Percentiles rank a stretch among this genome's conserved stretches.
These are phyloP conservation scores for Eucalyptus coolabah DNA, from an alignment of 345 rosid species.

Conservation along the genomic window DNA sequence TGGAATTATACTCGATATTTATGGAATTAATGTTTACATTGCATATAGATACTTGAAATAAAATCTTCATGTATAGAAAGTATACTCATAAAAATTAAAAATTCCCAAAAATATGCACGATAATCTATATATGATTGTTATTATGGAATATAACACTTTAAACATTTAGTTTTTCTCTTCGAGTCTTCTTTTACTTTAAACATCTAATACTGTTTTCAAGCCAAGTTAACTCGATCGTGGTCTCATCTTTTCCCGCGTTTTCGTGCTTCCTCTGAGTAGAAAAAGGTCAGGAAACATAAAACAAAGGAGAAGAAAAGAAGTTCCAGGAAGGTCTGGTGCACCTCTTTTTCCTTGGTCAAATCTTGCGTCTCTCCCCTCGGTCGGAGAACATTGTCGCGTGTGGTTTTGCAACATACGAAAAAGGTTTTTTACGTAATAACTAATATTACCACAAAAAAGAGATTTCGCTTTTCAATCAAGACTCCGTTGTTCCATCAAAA, in stretches of 20 bases:
- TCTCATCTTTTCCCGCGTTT: not conserved
- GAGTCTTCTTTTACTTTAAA: not conserved
- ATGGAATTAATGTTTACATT: not conserved
- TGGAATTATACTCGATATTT: not conserved
- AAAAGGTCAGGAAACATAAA: not conserved
- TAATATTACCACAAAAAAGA: not conserved
- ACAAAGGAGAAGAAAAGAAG: not conserved
- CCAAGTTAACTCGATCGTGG: not conserved
- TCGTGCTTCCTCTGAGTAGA: not conserved
- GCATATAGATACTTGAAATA: not conserved
- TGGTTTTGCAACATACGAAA: not conserved
- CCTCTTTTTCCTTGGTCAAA: not conserved
- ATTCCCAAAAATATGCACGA: not conserved
- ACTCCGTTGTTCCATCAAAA: not conserved
- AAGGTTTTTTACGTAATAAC: not conserved
- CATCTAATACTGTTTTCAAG: not conserved
- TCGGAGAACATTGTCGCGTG: not conserved
- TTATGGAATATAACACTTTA: not conserved
- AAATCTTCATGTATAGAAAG: not conserved
- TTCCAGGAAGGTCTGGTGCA: not conserved
- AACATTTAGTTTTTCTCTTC: not conserved
- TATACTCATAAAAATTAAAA: not conserved
- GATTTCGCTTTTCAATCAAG: accelerated
- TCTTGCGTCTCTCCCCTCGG: not conserved
- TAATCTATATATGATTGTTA: not conserved